Evolutionary conservation across 352 stramenopile species (phyloP).

Genomic region (Phytophthora constricta): DNA sequence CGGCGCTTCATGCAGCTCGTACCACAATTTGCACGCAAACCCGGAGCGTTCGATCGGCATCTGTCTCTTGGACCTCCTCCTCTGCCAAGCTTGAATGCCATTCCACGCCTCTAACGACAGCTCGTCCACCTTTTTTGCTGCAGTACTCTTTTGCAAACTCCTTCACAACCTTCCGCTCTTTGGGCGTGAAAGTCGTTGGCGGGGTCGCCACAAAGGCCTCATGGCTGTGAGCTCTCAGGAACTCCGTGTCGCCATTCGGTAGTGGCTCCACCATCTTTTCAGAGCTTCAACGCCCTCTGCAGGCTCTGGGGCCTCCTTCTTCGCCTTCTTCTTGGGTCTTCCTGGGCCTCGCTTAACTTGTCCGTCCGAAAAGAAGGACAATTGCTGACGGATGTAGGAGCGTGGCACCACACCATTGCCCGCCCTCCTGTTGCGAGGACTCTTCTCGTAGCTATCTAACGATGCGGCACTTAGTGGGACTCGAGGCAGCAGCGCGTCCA

Average conservation of each 20-base stretch:
- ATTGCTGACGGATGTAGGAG: conserved; percentile 63
- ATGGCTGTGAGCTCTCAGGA: conserved; percentile 60
- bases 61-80: conserved; percentile 31
- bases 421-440: conserved; percentile 4
- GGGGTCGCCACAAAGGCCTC: conserved; percentile 60
- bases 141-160: conserved; percentile 51
- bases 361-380: conserved; percentile 73
- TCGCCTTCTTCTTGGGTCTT: conserved; percentile 40
- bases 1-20: conserved; percentile 71
- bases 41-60: conserved; percentile 59
- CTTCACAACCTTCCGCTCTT: conserved; percentile 63
- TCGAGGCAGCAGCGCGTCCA: conserved; percentile 40
- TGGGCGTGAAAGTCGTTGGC: conserved; percentile 56
- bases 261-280: conserved; percentile 40
- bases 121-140: conserved; percentile 18
- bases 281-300: conserved; percentile 3
- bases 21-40: conserved; percentile 80
- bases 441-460: conserved; percentile 35
- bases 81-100: conserved; percentile 42
- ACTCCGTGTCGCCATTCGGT: conserved; percentile 58
- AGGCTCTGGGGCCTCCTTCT: conserved; percentile 17
- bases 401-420: conserved; percentile 40
- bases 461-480: not conserved
- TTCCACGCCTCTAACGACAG: conserved; percentile 65
- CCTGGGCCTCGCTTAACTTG: conserved; percentile 21